Percentiles rank a stretch among this genome's conserved stretches.
Conservation (phyloP, 805 yeast genomes). For the Monosporozyma unispora region DNA sequence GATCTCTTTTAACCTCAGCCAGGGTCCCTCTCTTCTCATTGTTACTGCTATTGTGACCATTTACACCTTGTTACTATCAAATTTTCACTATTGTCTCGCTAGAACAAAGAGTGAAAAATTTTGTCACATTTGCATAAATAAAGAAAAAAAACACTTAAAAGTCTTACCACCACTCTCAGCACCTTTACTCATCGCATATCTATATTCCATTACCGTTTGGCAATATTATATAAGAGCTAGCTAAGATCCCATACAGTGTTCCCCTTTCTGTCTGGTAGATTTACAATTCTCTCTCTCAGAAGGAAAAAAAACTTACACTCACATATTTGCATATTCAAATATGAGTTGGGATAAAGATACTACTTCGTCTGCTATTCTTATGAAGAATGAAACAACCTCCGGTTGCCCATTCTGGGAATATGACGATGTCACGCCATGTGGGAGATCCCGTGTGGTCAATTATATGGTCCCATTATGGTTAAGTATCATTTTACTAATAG, state of each 20-base stretch:
- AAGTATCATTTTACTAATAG: neutral
- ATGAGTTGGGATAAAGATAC: neutral
- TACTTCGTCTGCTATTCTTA: neutral
- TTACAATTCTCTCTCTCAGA: too few species aligned
- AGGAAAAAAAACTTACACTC: neutral
- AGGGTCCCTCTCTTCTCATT: too few species aligned
- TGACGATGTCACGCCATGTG: slow-evolving; percentile 53
- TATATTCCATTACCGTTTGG: neutral
- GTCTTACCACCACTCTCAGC: neutral
- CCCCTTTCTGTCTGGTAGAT: too few species aligned
- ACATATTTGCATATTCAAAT: too few species aligned
- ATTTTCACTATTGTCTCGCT: neutral
- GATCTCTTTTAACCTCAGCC: neutral
- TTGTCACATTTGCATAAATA: neutral
- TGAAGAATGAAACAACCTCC: neutral
- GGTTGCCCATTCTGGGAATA: slow-evolving; percentile 38
- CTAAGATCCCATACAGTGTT: too few species aligned
- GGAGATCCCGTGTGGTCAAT: slow-evolving; percentile 26
- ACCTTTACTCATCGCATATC: neutral
- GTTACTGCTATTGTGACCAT: too few species aligned
- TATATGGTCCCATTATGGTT: neutral
- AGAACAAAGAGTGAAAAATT: neutral
- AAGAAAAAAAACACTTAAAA: neutral
- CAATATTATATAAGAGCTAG: too few species aligned
- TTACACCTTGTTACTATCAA: neutral